Conservation (phyloP, 331 rosid genomes). For the Quercus lobata region DNA sequence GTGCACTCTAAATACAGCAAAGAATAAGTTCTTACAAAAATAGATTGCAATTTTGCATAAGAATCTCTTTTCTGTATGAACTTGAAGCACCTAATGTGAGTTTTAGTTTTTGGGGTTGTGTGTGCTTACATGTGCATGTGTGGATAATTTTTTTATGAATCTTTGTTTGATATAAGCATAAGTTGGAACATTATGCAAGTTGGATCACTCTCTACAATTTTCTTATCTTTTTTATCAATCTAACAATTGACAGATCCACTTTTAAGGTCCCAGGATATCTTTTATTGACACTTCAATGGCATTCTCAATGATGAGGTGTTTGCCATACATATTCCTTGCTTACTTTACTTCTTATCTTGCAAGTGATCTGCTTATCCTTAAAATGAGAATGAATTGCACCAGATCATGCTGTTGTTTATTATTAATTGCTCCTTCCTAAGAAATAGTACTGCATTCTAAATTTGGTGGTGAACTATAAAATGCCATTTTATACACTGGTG, state of each 20-base stretch:
- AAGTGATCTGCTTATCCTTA: neutral
- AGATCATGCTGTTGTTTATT: neutral
- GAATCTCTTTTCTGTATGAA: neutral
- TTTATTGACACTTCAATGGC: neutral
- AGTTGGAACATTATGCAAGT: neutral
- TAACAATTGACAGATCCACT: neutral
- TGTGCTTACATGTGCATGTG: neutral
- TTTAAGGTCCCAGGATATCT: neutral
- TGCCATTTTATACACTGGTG: no score
- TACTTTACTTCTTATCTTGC: neutral
- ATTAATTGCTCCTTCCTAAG: neutral
- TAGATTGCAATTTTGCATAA: neutral
- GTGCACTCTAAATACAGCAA: neutral
- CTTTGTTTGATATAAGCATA: neutral
- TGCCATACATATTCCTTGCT: neutral
- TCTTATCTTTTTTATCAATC: neutral
- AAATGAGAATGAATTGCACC: neutral
- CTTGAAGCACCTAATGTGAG: neutral
- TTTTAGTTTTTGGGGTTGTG: neutral
- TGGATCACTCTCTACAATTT: neutral
- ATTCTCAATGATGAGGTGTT: neutral
- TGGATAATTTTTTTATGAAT: neutral
- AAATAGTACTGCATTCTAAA: neutral
- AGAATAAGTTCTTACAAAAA: neutral
- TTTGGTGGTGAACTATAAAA: neutral